Evolutionary conservation across 225 moss, liverwort and hornwort genomes (phyloP).

Genomic region (Sphagnum tenellum): DNA sequence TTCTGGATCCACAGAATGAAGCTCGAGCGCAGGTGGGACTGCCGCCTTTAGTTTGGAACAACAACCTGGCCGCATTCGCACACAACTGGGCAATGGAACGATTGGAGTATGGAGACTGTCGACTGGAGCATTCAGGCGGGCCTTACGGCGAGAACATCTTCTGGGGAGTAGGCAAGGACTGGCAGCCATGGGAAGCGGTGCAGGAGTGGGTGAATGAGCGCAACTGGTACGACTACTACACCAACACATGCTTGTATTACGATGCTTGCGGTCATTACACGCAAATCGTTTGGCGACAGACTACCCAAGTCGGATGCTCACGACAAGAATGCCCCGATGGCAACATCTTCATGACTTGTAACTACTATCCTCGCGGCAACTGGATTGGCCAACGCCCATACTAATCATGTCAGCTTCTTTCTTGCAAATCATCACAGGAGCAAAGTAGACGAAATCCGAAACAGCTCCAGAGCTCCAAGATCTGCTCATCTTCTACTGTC

Average conservation of each 20-base stretch:
- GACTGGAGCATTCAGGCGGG: conserved; percentile 41
- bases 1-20: conserved; percentile 28
- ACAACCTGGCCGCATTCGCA: conserved; percentile 21
- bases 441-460: too few relatives aligned
- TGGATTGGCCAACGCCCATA: conserved; percentile 43
- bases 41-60: conserved; percentile 34
- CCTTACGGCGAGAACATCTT: conserved; percentile 63
- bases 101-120: conserved; percentile 23
- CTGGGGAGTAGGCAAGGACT: conserved; percentile 47
- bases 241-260: conserved; percentile 32
- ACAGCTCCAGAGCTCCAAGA: too few relatives aligned
- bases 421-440: too few relatives aligned
- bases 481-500: too few relatives aligned
- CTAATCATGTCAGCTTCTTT: conserved; percentile 2
- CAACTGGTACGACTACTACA: conserved; percentile 37
- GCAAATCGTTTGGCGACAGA: conserved; percentile 39
- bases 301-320: conserved; percentile 21
- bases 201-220: conserved; percentile 37
- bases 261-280: conserved; percentile 50
- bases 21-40: conserved; percentile 37
- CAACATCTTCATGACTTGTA: conserved; percentile 48
- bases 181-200: conserved; percentile 41
- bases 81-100: conserved; percentile 43
- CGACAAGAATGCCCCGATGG: conserved; percentile 29
- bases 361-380: conserved; percentile 45